A percentile compares a stretch with the other conserved stretches of the same genome.
Evolutionary conservation across 768 basidiomycete species (phyloP).

Genomic region (Lenzites betulinus): DNA sequence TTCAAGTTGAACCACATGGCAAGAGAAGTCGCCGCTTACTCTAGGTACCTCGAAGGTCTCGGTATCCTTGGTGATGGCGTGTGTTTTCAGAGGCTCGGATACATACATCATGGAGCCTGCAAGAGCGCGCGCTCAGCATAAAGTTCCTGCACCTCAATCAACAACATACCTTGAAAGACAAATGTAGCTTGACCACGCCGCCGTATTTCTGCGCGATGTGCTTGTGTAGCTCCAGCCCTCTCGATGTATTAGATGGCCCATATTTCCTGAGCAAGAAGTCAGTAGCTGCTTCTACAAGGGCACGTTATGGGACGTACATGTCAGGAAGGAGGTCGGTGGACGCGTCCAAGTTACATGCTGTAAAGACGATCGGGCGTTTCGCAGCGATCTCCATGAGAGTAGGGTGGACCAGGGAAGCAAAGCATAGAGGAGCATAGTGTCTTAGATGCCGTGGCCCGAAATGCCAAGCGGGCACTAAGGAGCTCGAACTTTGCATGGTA

Average conservation of each 20-base stretch:
- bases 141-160: background rate
- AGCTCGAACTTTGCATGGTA: too few relatives aligned
- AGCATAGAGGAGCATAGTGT: background rate
- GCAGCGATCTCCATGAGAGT: background rate
- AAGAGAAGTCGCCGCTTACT: background rate
- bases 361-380: background rate
- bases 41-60: constrained; percentile 13
- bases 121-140: too few relatives aligned
- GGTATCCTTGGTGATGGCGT: constrained; percentile 17
- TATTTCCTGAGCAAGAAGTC: constrained; percentile 5
- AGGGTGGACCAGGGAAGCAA: background rate
- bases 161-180: constrained; percentile 7
- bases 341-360: background rate
- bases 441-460: too few relatives aligned
- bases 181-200: constrained; percentile 11
- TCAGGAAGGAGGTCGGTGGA: background rate
- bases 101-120: constrained; percentile 14
- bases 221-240: constrained; percentile 14
- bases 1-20: background rate
- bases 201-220: constrained; percentile 15
- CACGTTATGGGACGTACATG: background rate
- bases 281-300: background rate
- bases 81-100: constrained; percentile 20
- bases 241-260: constrained; percentile 4
- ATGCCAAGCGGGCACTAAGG: too few relatives aligned